These are phyloP conservation scores for Litchi chinensis DNA, from an alignment of 345 rosid genomes.

Conservation along the genomic window DNA sequence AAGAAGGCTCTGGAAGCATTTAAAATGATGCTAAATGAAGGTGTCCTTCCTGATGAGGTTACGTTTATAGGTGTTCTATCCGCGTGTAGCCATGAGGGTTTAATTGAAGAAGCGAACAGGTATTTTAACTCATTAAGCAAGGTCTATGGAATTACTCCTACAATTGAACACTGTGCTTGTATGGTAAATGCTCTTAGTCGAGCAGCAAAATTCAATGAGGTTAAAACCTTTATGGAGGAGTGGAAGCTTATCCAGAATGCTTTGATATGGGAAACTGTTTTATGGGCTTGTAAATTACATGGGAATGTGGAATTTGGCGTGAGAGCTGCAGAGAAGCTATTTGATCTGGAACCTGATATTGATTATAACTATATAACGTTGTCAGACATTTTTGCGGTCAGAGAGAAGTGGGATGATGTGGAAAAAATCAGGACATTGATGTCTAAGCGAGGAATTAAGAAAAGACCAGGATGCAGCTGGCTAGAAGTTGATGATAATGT, in stretches of 20 bases:
- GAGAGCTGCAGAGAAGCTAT: conserved; percentile 37
- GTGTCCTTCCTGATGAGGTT: conserved; percentile 38
- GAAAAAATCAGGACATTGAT: conserved; percentile 33
- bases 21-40: conserved; percentile 39
- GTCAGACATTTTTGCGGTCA: conserved; percentile 40
- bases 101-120: conserved; percentile 37
- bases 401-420: conserved; percentile 35
- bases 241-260: conserved; percentile 26
- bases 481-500: conserved; percentile 29
- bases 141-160: conserved; percentile 34
- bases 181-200: conserved; percentile 42
- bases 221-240: conserved; percentile 34
- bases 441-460: conserved; percentile 31
- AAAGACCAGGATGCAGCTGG: conserved; percentile 46
- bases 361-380: conserved; percentile 36
- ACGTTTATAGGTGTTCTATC: conserved; percentile 39
- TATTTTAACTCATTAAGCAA: conserved; percentile 30
- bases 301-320: conserved; percentile 39
- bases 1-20: conserved; percentile 43
- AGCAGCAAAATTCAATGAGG: conserved; percentile 41
- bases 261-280: conserved; percentile 45
- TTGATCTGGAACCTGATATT: conserved; percentile 38
- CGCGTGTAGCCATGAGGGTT: conserved; percentile 41
- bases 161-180: conserved; percentile 39
- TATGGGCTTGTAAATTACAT: conserved; percentile 39